Conservation (phyloP, 2,329 filamentous ascomycete species). For the Penicillium sp. region DNA sequence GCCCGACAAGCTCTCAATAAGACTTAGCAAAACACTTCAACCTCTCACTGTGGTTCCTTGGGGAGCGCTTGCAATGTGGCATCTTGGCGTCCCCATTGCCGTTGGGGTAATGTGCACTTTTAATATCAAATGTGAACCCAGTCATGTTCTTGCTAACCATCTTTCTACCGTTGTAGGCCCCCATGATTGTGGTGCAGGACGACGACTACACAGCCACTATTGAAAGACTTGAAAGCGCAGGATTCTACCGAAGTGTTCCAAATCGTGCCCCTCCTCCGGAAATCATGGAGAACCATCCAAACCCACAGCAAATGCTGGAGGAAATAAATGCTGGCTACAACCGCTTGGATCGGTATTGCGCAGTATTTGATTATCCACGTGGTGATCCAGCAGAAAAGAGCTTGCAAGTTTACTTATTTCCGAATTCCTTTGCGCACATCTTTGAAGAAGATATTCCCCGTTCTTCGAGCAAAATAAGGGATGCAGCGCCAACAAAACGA, state of each 20-base stretch:
- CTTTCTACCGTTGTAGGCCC: background rate
- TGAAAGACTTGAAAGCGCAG: conserved; percentile 20
- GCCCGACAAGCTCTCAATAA: conserved; percentile 19
- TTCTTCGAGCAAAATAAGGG: background rate
- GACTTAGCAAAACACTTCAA: conserved; percentile 19
- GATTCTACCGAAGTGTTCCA: conserved; percentile 20
- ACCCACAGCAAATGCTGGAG: conserved; percentile 1
- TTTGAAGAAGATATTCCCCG: background rate
- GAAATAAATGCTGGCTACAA: background rate
- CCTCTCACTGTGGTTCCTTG: conserved; percentile 22
- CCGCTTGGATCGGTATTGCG: background rate
- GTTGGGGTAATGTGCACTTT: conserved; percentile 11
- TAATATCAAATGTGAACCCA: background rate
- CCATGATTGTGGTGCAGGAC: background rate
- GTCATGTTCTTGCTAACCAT: background rate
- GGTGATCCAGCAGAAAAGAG: background rate
- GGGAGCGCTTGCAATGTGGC: conserved; percentile 19
- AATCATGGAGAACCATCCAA: conserved; percentile 12
- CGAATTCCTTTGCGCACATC: background rate
- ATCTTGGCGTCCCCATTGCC: conserved; percentile 23
- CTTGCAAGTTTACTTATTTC: background rate
- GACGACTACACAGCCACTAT: conserved; percentile 7
- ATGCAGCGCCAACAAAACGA: background rate
- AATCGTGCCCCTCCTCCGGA: conserved; percentile 20
- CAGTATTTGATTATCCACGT: background rate